Base-by-base conservation (phyloP, 371 early-diverging fungal species). In the Parasitella parasitica region DNA sequence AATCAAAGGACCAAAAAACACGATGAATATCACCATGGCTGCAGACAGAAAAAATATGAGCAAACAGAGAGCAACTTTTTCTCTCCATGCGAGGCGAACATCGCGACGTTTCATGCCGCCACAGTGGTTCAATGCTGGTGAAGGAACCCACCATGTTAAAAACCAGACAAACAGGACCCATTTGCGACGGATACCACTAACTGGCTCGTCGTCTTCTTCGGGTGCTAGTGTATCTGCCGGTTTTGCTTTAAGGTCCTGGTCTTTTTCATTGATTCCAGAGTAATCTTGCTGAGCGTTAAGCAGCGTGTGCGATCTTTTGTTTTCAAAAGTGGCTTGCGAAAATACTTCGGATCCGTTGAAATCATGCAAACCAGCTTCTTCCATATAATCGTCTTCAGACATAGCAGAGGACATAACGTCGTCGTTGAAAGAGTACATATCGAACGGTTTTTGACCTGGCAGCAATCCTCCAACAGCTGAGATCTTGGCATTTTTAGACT, bases 11-110 rank as follows among this genome's bases (percentile, higher is more conserved):
- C 95, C 93, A 35, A 94, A 78, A 28, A 90, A 86, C 5, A 91
- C 84, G 59, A 96, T 94, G 67, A 90, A 92, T 68, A 95, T 91
- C 12, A 96, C 80, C 61, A 93, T 86, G 39, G 83, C 64, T 13
- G 82, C 77, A 54, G 89, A 91, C 63, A 91, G 61, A 24, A 92
- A 63, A 43, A 89, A 75, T 61, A 97, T 94, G 43, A 96, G 64
- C 59, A 91, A 68, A 64, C 93, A 94, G 13, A 97, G 81, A 0
- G 94, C 88, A 4, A 96, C 85, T 77, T 96, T 94, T 71, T 96
- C 96, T 55, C 95, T 83, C 96, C 96, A 96, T 4, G 96, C 95
- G 63, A 93, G 80, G 27, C 88, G 87, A 48, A 91, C 84, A 70
- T 96, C 94, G 30, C 70, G 70, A 11, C 83, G 80, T 59, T 82